A percentile compares a stretch with the other conserved stretches of the same genome.
Evolutionary conservation across 2,329 filamentous ascomycete genomes (phyloP).

Genomic region (Alternaria atra): DNA sequence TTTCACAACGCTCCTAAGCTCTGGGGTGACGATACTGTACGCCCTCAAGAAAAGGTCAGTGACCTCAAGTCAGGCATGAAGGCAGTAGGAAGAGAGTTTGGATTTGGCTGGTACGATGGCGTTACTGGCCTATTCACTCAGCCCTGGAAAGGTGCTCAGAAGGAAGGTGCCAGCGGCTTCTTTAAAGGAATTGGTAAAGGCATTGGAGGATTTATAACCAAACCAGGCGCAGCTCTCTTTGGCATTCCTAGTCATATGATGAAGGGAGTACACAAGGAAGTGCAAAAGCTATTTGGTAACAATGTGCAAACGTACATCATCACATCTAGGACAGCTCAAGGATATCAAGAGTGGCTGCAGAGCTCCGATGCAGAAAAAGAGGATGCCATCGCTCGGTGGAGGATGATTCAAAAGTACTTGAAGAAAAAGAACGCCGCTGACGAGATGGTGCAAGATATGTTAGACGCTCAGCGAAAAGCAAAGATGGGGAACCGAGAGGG

Average conservation of each 20-base stretch:
- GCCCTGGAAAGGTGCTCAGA: constrained; percentile 29
- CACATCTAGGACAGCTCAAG: constrained; percentile 26
- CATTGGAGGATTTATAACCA: constrained; percentile 33
- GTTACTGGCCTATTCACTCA: constrained; percentile 33
- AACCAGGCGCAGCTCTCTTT: constrained; percentile 29
- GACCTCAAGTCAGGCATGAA: constrained; percentile 29
- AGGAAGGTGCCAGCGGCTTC: constrained; percentile 34
- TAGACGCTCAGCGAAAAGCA: neutral
- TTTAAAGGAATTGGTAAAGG: constrained; percentile 38
- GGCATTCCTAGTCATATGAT: constrained; percentile 28
- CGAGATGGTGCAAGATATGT: constrained; percentile 33
- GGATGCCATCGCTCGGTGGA: constrained; percentile 26
- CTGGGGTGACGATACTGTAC: constrained; percentile 34
- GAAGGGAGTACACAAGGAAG: constrained; percentile 28
- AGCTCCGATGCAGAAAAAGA: constrained; percentile 24
- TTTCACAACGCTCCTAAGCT: constrained; percentile 35
- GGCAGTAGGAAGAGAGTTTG: constrained; percentile 33
- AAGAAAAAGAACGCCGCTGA: constrained; percentile 16
- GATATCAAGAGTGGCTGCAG: constrained; percentile 30
- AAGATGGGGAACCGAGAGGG: neutral
- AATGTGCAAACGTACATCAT: constrained; percentile 23
- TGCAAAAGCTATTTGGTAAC: constrained; percentile 22
- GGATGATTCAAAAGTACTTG: constrained; percentile 17
- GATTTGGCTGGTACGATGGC: constrained; percentile 34
- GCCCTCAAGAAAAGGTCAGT: constrained; percentile 26